phyloP scores from a whole-genome alignment of 2,329 filamentous ascomycete species.

The Aspergillus sp. region DNA sequence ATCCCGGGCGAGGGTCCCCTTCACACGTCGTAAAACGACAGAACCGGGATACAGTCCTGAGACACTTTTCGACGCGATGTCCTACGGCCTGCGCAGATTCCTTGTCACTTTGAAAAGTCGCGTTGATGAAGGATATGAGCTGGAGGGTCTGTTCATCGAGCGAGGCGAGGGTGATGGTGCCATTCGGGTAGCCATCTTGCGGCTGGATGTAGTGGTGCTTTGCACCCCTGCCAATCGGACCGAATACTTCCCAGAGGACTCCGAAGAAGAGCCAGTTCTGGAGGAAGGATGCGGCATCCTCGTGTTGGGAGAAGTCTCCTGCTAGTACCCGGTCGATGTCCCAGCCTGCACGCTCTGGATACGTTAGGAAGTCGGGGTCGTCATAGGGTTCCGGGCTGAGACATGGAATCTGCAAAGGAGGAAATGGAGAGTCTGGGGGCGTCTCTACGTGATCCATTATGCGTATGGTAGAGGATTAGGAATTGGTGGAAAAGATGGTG shows the following conservation, averaged over 20 bases:
- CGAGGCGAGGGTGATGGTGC: background rate
- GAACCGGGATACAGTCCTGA: background rate
- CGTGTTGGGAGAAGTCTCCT: constrained; percentile 4
- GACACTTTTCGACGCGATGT: background rate
- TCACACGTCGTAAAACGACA: constrained; percentile 4
- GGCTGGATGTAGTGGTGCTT: background rate
- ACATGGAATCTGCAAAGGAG: background rate
- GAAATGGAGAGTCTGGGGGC: background rate
- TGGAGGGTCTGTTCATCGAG: constrained; percentile 2
- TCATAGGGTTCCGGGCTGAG: constrained; percentile 3
- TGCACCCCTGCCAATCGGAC: background rate
- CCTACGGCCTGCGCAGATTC: background rate
- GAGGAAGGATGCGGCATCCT: background rate
- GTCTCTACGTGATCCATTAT: constrained; percentile 4
- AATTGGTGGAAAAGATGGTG: background rate
- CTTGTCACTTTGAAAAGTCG: background rate
- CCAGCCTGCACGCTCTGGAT: constrained; percentile 5
- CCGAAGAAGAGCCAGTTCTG: constrained; percentile 11
- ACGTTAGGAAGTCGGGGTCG: background rate
- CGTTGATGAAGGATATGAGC: background rate
- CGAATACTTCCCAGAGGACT: constrained; percentile 9
- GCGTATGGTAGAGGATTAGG: no score
- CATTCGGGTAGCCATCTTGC: background rate
- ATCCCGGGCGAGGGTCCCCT: background rate
- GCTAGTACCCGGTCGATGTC: background rate